Evolutionary conservation across 345 rosid species (phyloP), one percentile per base, ranked within the genome.

Genomic region (Eucalyptus cloeziana): DNA sequence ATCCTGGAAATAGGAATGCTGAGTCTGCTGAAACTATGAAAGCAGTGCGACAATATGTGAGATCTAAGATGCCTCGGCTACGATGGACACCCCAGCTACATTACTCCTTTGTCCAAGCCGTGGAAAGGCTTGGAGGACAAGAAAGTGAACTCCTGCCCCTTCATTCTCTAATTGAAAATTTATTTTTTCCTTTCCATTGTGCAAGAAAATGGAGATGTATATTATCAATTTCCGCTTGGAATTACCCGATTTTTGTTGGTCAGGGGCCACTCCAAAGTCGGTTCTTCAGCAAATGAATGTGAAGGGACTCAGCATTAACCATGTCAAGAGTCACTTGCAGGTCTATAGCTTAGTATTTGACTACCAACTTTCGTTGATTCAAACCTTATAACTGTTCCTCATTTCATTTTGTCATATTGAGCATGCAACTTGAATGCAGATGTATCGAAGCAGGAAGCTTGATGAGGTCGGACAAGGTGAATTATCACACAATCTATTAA

Each of bases 301-400:
- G 54, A 93, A 93, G 90, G 99, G 97, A 88, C 92, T 97, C 47
- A 95, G 96, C 93, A 96, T 97, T 91, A 95, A 98, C 27, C 98
- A 97, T 91, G 97, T 97, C 43, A 97, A 97, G 92, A 97, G 99
- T 94, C 99, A 97, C 87, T 92, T 96, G 89, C 99, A 97, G 97
- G 99, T 97, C 54, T 24, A 33, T 43, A 58, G 51, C 50, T 17
- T 87, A 43, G 49, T 87, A 22, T 60, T 45, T 7, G 43, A 87
- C 67, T 17, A 58, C 6, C n/a, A 88, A 43, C 14, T 49, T 24
- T 40, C 6, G 21, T 33, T 11, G 11, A 44, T 60, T 88, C n/a
- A 22, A 81, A 49, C 81, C 14, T 88, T 45, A n/a, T 13, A n/a
- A 85, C 47, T 45, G 17, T 54, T 31, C 14, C 19, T 30, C 17